Conservation (phyloP, 2,329 filamentous ascomycete species). For the Venturia asperata region DNA sequence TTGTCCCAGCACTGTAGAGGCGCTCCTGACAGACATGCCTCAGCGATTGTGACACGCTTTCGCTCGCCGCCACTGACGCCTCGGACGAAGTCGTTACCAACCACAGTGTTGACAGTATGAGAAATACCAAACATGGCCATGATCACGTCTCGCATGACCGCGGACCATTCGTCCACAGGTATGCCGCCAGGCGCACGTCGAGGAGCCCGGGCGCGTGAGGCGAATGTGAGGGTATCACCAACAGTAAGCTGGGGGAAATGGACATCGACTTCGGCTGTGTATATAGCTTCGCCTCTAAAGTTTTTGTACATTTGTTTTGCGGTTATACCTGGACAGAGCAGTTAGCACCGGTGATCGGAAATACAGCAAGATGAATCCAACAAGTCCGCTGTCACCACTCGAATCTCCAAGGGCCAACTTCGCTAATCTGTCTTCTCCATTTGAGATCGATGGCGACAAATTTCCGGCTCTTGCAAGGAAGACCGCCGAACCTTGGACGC, state of each 20-base stretch:
- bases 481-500: background rate
- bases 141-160: conserved; percentile 61
- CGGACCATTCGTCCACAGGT: conserved; percentile 47
- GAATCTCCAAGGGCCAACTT: no score
- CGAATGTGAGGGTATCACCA: conserved; percentile 72
- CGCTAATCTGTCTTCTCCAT: no score
- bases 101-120: conserved; percentile 64
- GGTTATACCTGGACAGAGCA: conserved; percentile 45
- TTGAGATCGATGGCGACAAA: no score
- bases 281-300: conserved; percentile 80
- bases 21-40: conserved; percentile 61
- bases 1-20: conserved; percentile 71
- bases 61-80: conserved; percentile 72
- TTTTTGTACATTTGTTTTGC: conserved; percentile 68
- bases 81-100: conserved; percentile 68
- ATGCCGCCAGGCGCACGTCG: conserved; percentile 54
- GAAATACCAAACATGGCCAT: conserved; percentile 71
- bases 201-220: conserved; percentile 62
- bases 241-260: conserved; percentile 73
- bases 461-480: no score
- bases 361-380: conserved; percentile 20
- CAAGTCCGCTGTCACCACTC: no score
- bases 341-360: background rate
- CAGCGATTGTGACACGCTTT: conserved; percentile 76
- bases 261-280: conserved; percentile 76